These are phyloP conservation scores for Aphanomyces cochlioides DNA, from an alignment of 352 stramenopile genomes.

Conservation along the genomic window DNA sequence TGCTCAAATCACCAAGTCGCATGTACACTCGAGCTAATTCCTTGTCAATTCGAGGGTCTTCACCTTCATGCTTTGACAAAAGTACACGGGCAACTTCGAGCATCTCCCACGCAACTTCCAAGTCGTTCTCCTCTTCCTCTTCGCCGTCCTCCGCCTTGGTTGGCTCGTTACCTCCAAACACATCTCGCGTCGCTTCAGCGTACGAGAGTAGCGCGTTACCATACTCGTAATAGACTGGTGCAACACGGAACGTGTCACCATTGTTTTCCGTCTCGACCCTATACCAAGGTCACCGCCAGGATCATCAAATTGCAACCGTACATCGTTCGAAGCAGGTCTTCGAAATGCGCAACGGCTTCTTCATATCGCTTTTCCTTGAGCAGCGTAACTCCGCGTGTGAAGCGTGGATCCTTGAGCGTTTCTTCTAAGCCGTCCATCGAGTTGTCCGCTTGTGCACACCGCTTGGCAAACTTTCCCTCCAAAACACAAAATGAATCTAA, in stretches of 20 bases:
- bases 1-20: conserved; percentile 67
- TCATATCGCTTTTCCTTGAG: conserved; percentile 79
- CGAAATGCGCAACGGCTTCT: conserved; percentile 69
- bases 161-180: conserved; percentile 15
- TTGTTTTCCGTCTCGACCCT: conserved; percentile 70
- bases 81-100: conserved; percentile 80
- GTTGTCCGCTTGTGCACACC: conserved; percentile 7
- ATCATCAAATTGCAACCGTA: conserved; percentile 32
- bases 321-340: conserved; percentile 75
- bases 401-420: conserved; percentile 69
- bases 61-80: conserved; percentile 58
- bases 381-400: conserved; percentile 58
- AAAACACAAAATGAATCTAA: background rate
- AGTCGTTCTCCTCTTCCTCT: conserved; percentile 64
- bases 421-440: conserved; percentile 35
- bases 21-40: conserved; percentile 79
- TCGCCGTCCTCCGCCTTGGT: conserved; percentile 42
- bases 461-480: conserved; percentile 12
- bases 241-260: conserved; percentile 55
- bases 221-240: conserved; percentile 81
- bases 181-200: conserved; percentile 39
- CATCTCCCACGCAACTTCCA: conserved; percentile 85
- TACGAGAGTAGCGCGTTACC: conserved; percentile 73
- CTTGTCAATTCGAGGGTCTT: conserved; percentile 64
- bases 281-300: background rate